phyloP scores from a whole-genome alignment of 2,329 filamentous ascomycete genomes.

The Meredithiella fracta region DNA sequence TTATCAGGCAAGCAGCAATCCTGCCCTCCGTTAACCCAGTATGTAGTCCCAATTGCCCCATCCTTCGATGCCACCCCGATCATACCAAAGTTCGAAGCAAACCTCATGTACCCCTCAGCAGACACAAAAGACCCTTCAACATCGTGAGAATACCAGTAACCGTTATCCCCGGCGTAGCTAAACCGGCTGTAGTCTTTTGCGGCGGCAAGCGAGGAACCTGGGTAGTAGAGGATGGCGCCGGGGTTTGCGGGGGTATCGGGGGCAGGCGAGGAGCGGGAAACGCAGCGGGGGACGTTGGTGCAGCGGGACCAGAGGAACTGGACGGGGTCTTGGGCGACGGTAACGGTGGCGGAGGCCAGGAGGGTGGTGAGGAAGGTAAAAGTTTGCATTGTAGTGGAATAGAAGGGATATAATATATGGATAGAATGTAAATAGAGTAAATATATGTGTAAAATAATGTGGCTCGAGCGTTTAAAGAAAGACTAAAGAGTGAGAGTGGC shows the following conservation, averaged over 20 bases:
- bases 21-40: slow-evolving; percentile 4
- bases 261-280: not conserved
- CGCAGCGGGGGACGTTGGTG: slow-evolving; percentile 9
- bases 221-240: not conserved
- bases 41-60: slow-evolving; percentile 4
- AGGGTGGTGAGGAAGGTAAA: not conserved
- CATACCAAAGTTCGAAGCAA: not conserved
- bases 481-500: not conserved
- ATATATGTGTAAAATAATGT: not conserved
- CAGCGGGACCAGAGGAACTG: slow-evolving; percentile 3
- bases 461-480: slow-evolving; percentile 1
- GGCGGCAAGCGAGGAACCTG: not conserved
- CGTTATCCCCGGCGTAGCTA: slow-evolving; percentile 2
- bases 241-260: not conserved
- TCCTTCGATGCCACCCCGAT: slow-evolving; percentile 7
- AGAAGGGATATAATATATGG: not conserved
- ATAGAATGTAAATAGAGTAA: not conserved
- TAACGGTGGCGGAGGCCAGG: not conserved
- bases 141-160: slow-evolving; percentile 11
- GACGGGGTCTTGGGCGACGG: not conserved
- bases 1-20: slow-evolving; percentile 13
- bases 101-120: slow-evolving; percentile 3
- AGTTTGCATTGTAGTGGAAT: not conserved
- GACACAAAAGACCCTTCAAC: slow-evolving; percentile 7
- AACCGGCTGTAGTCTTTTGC: not conserved